phyloP scores from a whole-genome alignment of 371 early-diverging fungal genomes.

The Neoconidiobolus thromboides region DNA sequence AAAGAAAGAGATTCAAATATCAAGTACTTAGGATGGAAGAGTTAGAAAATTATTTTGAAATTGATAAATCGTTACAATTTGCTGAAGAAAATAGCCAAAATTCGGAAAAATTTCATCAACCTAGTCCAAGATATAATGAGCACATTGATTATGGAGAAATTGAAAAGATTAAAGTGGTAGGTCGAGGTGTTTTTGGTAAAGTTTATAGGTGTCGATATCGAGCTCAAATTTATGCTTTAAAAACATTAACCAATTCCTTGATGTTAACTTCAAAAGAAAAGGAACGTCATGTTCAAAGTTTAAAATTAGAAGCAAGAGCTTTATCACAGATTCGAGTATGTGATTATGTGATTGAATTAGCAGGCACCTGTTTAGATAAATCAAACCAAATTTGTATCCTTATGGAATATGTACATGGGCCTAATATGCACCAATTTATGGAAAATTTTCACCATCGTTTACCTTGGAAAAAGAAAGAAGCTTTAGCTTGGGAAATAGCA shows the following conservation, averaged over 20 bases:
- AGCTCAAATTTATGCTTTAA: background rate
- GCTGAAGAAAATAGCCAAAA: too few relatives aligned
- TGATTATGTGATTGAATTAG: background rate
- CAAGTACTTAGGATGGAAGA: too few relatives aligned
- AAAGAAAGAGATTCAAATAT: too few relatives aligned
- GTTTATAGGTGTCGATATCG: background rate
- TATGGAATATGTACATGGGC: conserved; percentile 2
- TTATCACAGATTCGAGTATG: background rate
- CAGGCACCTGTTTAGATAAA: background rate
- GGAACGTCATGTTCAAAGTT: background rate
- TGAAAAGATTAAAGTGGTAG: background rate
- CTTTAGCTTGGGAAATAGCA: conserved; percentile 1
- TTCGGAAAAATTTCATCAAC: too few relatives aligned
- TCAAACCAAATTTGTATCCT: background rate
- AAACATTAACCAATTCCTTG: background rate
- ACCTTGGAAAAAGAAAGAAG: background rate
- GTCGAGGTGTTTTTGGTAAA: conserved; percentile 1
- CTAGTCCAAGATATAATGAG: too few relatives aligned
- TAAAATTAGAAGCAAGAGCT: background rate
- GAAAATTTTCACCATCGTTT: background rate
- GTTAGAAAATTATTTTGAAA: too few relatives aligned
- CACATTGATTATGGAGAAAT: background rate
- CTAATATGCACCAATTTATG: background rate
- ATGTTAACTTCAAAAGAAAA: too few relatives aligned
- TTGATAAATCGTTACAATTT: too few relatives aligned